These are phyloP conservation scores for Theobroma grandiflorum DNA, from an alignment of 441 rosid species.

Conservation along the genomic window DNA sequence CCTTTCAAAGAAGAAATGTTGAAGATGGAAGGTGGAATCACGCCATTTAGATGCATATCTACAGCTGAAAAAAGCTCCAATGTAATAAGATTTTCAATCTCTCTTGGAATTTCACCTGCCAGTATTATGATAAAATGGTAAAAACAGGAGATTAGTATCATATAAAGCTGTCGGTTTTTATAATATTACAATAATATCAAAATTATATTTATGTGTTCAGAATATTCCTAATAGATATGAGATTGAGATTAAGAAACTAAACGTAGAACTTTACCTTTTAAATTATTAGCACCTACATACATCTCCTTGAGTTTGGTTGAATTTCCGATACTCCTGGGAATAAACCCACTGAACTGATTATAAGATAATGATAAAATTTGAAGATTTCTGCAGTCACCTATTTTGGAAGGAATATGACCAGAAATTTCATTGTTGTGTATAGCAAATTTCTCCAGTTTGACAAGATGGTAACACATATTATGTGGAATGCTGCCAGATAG, in stretches of 20 bases:
- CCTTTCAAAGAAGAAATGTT: background rate
- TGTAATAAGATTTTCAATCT: conserved; percentile 12
- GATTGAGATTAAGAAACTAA: no score
- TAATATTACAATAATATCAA: no score
- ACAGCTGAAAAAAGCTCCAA: background rate
- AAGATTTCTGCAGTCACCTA: conserved; percentile 17
- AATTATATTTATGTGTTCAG: no score
- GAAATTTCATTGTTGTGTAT: background rate
- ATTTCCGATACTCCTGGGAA: conserved; percentile 19
- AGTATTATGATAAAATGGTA: background rate
- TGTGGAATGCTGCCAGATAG: conserved; percentile 6
- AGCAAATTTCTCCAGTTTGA: background rate
- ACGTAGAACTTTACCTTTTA: conserved; percentile 12
- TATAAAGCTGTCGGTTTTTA: background rate
- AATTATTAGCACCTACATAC: background rate
- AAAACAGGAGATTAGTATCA: background rate
- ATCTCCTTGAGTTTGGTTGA: background rate
- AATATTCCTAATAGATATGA: no score
- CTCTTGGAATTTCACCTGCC: conserved; percentile 17
- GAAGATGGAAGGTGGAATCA: conserved; percentile 5
- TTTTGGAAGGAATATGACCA: conserved; percentile 17
- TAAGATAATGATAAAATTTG: background rate
- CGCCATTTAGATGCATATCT: background rate
- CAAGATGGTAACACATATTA: background rate
- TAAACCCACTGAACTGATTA: conserved; percentile 13